These are phyloP conservation scores for Aleurites moluccanus DNA, from an alignment of 441 rosid species.

Conservation along the genomic window DNA sequence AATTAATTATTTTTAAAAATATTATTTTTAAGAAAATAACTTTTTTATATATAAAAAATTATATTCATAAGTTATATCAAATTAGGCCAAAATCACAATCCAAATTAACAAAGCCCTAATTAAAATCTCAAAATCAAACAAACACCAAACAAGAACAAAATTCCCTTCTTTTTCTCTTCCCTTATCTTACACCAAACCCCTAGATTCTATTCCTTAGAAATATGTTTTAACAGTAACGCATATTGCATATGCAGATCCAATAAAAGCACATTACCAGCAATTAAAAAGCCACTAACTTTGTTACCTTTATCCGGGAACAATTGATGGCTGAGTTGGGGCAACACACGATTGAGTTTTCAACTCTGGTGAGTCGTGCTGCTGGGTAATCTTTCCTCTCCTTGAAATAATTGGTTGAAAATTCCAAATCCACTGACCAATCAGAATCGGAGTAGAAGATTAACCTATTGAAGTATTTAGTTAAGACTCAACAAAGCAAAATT, in stretches of 20 bases:
- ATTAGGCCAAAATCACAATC: no score
- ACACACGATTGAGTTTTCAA: conserved; percentile 79
- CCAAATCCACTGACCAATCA: conserved; percentile 64
- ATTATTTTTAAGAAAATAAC: no score
- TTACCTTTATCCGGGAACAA: neutral
- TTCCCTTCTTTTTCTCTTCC: neutral
- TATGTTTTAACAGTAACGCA: neutral
- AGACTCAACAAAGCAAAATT: conserved; percentile 20
- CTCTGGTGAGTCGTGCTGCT: conserved; percentile 74
- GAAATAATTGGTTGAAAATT: conserved; percentile 81
- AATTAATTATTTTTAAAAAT: no score
- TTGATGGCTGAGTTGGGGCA: conserved; percentile 85
- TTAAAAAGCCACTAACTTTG: conserved; percentile 2
- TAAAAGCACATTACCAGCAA: neutral
- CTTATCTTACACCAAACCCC: conserved; percentile 9
- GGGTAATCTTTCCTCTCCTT: conserved; percentile 79
- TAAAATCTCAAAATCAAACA: no score
- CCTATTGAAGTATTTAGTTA: conserved; percentile 73
- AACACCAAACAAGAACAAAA: neutral
- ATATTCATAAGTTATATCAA: no score
- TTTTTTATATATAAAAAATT: no score
- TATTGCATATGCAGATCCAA: conserved; percentile 11
- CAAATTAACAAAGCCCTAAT: neutral
- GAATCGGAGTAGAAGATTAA: conserved; percentile 86
- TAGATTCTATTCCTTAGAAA: neutral